Base-by-base conservation (phyloP, 768 basidiomycete species). In the Suillus brevipes region DNA sequence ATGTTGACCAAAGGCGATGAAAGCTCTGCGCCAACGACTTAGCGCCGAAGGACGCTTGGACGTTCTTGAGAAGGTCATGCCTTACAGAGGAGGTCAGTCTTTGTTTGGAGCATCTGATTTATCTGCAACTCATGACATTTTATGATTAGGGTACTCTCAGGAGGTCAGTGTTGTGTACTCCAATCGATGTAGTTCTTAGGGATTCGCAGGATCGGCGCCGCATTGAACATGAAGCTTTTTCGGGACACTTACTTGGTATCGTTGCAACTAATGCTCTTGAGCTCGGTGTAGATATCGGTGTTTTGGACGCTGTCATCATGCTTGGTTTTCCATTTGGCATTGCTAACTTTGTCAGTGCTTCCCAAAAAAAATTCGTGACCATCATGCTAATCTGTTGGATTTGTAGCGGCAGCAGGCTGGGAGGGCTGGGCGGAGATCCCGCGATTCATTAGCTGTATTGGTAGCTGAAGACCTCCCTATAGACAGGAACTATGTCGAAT, bases 211-310 rank as follows among this genome's bases (percentile, higher is more conserved):
- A 95, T 71, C 87, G 94, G 34, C 86, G 94, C 31, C 82, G 79
- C 66, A 95, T 96, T 59, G 94, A 97, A 74, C 81, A 85, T 53
- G 91, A 95, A 70, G 94, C 95, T 6, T 97, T 97, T 72, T 87
- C 88, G 1, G 93, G 94, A 3, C 83, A 86, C 66, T 80, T 96
- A 12, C 84, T 97, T 0, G 94, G 95, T 14, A 90, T 96, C 53
- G 83, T 97, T 40, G 91, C 94, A 0, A 97, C 94, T 0, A 96
- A 94, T 70, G 94, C 94, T 0, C 83, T 96, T 14, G 95, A 97
- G 75, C 85, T 96, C 8, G 94, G 94, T 16, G 89, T 95, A n/a
- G 93, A 95, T 70, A 95, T 95, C 42, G 94, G 92, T 18, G 85
- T 84, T n/a, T 75, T 95, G 60, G 95, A 96, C 71, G 92, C 90